Evolutionary conservation across 306 rosid species (phyloP).

Genomic region (Rubus idaeus): DNA sequence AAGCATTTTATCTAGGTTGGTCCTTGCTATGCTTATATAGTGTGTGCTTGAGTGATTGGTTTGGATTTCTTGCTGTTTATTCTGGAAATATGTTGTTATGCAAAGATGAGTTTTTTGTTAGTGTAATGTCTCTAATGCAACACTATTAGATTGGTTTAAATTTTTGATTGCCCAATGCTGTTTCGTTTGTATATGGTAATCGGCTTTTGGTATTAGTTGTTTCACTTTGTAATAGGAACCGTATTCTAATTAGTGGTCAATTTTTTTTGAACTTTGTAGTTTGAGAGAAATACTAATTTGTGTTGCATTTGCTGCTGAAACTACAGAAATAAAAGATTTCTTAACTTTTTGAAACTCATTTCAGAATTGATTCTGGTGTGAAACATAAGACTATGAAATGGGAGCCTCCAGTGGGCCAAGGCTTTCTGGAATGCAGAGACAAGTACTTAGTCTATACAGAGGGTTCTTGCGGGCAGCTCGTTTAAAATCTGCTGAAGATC

Average conservation of each 20-base stretch:
- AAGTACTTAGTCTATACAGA: constrained; percentile 76
- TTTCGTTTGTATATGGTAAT: no score
- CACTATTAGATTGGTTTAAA: no score
- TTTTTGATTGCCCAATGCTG: no score
- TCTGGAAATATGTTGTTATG: no score
- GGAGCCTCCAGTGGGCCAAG: constrained; percentile 43
- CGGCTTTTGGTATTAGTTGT: neutral
- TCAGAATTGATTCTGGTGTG: neutral
- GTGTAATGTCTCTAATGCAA: no score
- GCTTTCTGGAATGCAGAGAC: constrained; percentile 89
- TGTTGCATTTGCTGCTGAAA: neutral
- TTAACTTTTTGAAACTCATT: neutral
- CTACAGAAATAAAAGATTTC: neutral
- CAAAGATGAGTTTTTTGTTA: no score
- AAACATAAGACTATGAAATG: constrained; percentile 39
- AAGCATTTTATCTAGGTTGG: no score
- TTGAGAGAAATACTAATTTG: neutral
- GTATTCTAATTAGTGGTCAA: neutral
- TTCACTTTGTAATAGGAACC: neutral
- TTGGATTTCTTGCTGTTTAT: no score
- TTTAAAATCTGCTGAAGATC: constrained; percentile 54
- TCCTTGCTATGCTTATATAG: no score
- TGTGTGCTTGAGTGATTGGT: no score
- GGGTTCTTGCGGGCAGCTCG: constrained; percentile 79
- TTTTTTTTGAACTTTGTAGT: no score